phyloP scores from a whole-genome alignment of 129 eudicot species.

The Flaveria ramosissima region DNA sequence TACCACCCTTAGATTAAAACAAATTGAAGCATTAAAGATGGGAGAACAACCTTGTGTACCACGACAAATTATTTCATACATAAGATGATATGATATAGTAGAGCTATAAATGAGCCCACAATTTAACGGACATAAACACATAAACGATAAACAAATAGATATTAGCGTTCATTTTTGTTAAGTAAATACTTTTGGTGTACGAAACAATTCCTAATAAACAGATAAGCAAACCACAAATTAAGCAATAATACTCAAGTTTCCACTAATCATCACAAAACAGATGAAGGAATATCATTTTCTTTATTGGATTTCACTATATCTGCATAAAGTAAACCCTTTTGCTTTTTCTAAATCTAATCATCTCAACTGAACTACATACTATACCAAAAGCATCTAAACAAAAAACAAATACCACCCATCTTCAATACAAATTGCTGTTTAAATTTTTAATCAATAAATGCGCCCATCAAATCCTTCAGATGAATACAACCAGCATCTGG shows the following conservation, averaged over 20 bases:
- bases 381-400: neutral
- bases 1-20: too few relatives aligned
- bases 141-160: too few relatives aligned
- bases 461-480: constrained; percentile 18
- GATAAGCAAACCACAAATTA: neutral
- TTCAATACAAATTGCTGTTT: neutral
- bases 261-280: constrained; percentile 11
- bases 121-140: too few relatives aligned
- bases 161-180: too few relatives aligned
- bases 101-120: too few relatives aligned
- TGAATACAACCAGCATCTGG: constrained; percentile 3
- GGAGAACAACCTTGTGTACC: too few relatives aligned
- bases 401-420: neutral
- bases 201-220: neutral
- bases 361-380: constrained; percentile 20
- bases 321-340: constrained; percentile 9
- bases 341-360: constrained; percentile 6
- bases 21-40: too few relatives aligned
- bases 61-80: too few relatives aligned
- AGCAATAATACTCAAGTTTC: neutral
- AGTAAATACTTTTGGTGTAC: neutral
- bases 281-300: constrained; percentile 9
- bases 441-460: neutral
- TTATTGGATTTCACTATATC: constrained; percentile 12
- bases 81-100: too few relatives aligned